Percentiles rank a stretch among this genome's conserved stretches.
Conservation (phyloP, 805 yeast species). For the Saccharomyces jurei region DNA sequence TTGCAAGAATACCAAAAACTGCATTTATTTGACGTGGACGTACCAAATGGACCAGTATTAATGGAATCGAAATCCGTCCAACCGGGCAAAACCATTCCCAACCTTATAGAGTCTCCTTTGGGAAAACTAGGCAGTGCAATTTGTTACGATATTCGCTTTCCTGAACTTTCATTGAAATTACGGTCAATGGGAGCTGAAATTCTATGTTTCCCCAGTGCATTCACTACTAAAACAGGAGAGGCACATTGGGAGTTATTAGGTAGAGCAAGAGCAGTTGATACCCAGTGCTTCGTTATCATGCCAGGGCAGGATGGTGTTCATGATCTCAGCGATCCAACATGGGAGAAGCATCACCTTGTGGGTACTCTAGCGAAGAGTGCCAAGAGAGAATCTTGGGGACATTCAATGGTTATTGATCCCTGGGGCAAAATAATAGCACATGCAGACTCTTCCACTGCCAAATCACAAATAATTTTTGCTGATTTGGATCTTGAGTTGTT, state of each 20-base stretch:
- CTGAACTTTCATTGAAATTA: conserved; percentile 63
- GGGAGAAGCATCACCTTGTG: conserved; percentile 10
- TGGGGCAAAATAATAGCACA: conserved; percentile 76
- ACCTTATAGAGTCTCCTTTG: conserved; percentile 50
- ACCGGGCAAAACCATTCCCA: conserved; percentile 52
- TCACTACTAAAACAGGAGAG: conserved; percentile 83
- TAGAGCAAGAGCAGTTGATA: conserved; percentile 77
- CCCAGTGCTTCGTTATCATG: conserved; percentile 79
- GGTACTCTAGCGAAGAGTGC: background rate
- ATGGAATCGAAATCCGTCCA: conserved; percentile 74
- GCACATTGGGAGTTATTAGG: conserved; percentile 85
- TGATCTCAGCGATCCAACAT: conserved; percentile 40
- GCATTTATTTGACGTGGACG: conserved; percentile 84
- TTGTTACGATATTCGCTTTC: conserved; percentile 84
- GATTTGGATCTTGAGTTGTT: conserved; percentile 53
- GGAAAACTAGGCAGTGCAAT: conserved; percentile 66
- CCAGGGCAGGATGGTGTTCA: conserved; percentile 85
- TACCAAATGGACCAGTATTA: conserved; percentile 69
- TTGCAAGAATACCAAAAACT: conserved; percentile 70
- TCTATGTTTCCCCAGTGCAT: conserved; percentile 82
- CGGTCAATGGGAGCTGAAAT: conserved; percentile 68
- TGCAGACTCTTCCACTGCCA: conserved; percentile 37
- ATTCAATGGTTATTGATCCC: conserved; percentile 80
- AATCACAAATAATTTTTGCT: conserved; percentile 46
- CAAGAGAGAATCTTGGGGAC: conserved; percentile 73